phyloP scores from a whole-genome alignment of 1,284 basidiomycete genomes.

The Cryptococcus sp. region DNA sequence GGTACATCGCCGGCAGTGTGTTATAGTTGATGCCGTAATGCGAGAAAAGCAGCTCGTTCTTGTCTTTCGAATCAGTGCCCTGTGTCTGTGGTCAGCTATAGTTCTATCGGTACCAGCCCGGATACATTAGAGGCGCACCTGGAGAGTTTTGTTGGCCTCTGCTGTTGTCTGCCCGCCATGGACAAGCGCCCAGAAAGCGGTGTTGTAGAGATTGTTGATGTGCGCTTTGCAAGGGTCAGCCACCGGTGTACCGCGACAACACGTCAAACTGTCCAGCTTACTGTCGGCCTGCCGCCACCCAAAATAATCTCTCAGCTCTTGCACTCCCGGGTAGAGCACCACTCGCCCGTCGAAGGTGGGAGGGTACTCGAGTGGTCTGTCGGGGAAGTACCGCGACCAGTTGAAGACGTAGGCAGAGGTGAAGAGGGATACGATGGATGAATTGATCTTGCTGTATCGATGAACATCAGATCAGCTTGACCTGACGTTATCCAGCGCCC shows the following conservation, averaged over 20 bases:
- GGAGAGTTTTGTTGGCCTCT: constrained; percentile 75
- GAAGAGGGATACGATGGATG: constrained; percentile 84
- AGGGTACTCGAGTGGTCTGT: constrained; percentile 67
- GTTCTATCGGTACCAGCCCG: not conserved
- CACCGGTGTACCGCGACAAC: constrained; percentile 2
- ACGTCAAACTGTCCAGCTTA: constrained; percentile 52
- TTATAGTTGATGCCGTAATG: constrained; percentile 88
- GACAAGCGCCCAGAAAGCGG: constrained; percentile 90
- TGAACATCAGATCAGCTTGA: not conserved
- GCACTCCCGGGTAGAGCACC: constrained; percentile 72
- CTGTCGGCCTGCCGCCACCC: constrained; percentile 94
- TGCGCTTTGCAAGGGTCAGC: constrained; percentile 62
- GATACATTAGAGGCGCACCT: constrained; percentile 51
- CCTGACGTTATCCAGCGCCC: not conserved
- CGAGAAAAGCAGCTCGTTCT: constrained; percentile 85
- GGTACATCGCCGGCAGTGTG: constrained; percentile 64
- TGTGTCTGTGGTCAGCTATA: constrained; percentile 46
- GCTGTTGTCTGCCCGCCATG: constrained; percentile 70
- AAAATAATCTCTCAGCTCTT: constrained; percentile 85
- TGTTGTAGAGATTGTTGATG: constrained; percentile 98
- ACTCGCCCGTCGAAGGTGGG: constrained; percentile 92
- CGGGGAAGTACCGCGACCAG: constrained; percentile 74
- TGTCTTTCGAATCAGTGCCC: constrained; percentile 83
- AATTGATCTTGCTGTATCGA: constrained; percentile 72
- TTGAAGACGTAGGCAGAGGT: constrained; percentile 87